Conservation (phyloP, 1,284 basidiomycete genomes). For the Puccinia polysora region DNA sequence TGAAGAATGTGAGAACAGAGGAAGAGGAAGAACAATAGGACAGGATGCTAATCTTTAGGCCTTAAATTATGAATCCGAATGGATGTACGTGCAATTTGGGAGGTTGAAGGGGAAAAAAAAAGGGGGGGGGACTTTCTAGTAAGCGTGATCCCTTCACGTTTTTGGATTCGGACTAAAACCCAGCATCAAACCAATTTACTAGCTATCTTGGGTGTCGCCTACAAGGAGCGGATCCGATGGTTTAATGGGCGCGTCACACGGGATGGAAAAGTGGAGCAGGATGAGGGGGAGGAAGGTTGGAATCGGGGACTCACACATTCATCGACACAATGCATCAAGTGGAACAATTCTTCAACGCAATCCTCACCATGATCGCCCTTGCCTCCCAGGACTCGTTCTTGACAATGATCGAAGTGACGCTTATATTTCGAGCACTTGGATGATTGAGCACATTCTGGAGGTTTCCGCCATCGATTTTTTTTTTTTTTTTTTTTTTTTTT, state of each 20-base stretch:
- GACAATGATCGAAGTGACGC: constrained; percentile 44
- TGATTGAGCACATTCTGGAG: constrained; percentile 40
- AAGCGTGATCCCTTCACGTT: no score
- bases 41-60: no score
- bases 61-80: no score
- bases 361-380: constrained; percentile 42
- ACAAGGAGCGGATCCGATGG: background rate
- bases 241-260: background rate
- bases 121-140: no score
- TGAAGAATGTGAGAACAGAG: no score
- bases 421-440: constrained; percentile 43
- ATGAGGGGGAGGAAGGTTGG: background rate
- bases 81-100: no score
- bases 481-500: no score
- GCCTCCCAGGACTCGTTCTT: constrained; percentile 34
- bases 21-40: no score
- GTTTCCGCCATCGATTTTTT: no score
- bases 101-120: no score
- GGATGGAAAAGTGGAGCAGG: background rate
- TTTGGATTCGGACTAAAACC: background rate
- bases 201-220: constrained; percentile 37
- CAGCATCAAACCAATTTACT: constrained; percentile 23
- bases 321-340: constrained; percentile 44
- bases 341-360: constrained; percentile 43
- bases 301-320: constrained; percentile 32